Base-by-base conservation (phyloP, 192 early-diverging fungal genomes). In the Coemansia sp. region DNA sequence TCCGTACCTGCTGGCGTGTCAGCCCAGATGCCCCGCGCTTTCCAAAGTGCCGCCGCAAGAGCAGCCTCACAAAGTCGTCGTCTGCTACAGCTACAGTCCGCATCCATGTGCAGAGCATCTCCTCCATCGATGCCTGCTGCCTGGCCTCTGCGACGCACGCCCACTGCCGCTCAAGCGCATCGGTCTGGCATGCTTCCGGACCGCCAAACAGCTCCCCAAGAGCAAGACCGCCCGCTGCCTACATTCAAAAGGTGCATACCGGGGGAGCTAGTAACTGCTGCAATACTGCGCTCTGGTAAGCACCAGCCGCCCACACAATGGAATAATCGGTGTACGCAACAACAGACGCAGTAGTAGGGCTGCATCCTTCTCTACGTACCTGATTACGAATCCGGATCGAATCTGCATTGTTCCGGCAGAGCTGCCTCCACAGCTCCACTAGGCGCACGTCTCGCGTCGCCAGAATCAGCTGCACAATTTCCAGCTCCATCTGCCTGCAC, bases 351-450 rank as follows among this genome's bases (percentile, higher is more conserved):
- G 50, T 28, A 34, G 35, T 5, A 53, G 11, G 42, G n/a, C 20
- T 12, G 31, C 45, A 31, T 64, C 20, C 45, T 36, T 18, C 45
- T 6, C 34, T 28, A 61, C 59, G 47, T 68, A 48, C 66, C 59
- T 68, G 41, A 8, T 45, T 59, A 47, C 43, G 35, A 36, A 23
- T 39, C 16, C 23, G 20, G 16, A 55, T 34, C n/a, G 21, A 59
- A 53, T 68, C 58, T 28, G 58, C 41, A 42, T 63, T 59, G n/a
- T 23, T 36, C 8, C 36, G 48, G 31, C 62, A 77, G 20, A 72
- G 33, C 41, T 31, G 64, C 52, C 35, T 63, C 75, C 75, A 77
- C 62, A 77, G 48, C 26, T 62, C 70, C 36, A 64, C 70, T 28
- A 64, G 43, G 11, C 75, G 75, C 16, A 16, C 5, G 62, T 68